Percentiles rank a stretch among this genome's conserved stretches.
These are phyloP conservation scores for Yamadazyma trypodendri DNA, from an alignment of 1,139 yeast genomes.

Conservation along the genomic window DNA sequence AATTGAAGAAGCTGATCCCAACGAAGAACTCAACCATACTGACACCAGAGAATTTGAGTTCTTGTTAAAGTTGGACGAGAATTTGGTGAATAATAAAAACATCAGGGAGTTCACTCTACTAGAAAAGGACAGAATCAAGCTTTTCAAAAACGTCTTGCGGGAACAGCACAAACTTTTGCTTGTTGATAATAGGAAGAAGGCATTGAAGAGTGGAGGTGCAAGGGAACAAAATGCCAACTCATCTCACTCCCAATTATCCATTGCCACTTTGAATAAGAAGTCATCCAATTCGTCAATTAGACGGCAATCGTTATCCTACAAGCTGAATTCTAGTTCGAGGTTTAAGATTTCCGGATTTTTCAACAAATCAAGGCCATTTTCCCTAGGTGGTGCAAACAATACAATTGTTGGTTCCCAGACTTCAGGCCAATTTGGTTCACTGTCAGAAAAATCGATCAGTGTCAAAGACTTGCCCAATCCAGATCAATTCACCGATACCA, in stretches of 20 bases:
- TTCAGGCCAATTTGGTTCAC: constrained; percentile 9
- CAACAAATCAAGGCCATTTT: constrained; percentile 38
- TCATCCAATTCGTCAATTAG: constrained; percentile 32
- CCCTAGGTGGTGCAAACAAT: constrained; percentile 14
- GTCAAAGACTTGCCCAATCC: constrained; percentile 62
- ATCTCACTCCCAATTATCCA: constrained; percentile 2
- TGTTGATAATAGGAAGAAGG: constrained; percentile 37
- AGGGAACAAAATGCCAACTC: constrained; percentile 2
- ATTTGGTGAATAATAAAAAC: constrained; percentile 27
- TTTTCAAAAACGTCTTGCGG: constrained; percentile 32
- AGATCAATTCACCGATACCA: constrained; percentile 35
- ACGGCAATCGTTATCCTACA: constrained; percentile 44
- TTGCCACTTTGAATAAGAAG: constrained; percentile 27
- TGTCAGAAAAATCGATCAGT: constrained; percentile 51
- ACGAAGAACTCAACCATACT: constrained; percentile 26
- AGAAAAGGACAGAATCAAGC: constrained; percentile 27
- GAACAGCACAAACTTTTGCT: constrained; percentile 37
- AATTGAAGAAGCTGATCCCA: constrained; percentile 30
- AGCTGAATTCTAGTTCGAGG: constrained; percentile 35
- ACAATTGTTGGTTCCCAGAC: not conserved
- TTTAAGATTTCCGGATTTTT: constrained; percentile 47
- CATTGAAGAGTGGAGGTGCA: constrained; percentile 18
- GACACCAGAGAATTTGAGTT: constrained; percentile 49
- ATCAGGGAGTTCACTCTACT: constrained; percentile 26
- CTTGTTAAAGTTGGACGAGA: constrained; percentile 42